A percentile compares a stretch with the other conserved stretches of the same genome.
phyloP scores from a whole-genome alignment of 169 alveolate species.

The Fabrea salina region DNA sequence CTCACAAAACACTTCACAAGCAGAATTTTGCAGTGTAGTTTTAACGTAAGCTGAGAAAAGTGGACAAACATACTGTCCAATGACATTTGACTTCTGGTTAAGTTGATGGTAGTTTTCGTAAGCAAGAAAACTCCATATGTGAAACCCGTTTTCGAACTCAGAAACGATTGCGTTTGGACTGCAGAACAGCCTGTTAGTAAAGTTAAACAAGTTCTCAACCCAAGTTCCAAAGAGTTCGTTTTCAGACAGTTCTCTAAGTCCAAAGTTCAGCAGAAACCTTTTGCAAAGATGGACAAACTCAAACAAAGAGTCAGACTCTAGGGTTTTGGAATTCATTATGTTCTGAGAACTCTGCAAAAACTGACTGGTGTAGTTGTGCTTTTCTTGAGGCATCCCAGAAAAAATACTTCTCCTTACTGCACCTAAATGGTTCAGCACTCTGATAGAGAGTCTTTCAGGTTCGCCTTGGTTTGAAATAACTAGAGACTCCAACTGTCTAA shows the following conservation, averaged over 20 bases:
- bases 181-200: not conserved
- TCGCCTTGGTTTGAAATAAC: not conserved
- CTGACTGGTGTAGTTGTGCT: not conserved
- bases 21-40: not conserved
- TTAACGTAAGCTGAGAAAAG: not conserved
- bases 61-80: not conserved
- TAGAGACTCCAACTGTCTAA: not conserved
- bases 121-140: slow-evolving; percentile 10
- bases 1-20: not conserved
- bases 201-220: not conserved
- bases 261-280: not conserved
- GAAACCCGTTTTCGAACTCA: not conserved
- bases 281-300: not conserved
- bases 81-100: not conserved
- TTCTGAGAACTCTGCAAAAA: not conserved
- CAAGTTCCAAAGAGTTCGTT: not conserved
- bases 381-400: not conserved
- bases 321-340: not conserved
- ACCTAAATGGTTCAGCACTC: slow-evolving; percentile 5
- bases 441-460: not conserved
- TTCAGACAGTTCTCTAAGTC: too few relatives aligned
- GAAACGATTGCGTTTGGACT: not conserved
- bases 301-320: not conserved
- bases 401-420: slow-evolving; percentile 3
- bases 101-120: not conserved